Evolutionary conservation across 2,329 filamentous ascomycete species (phyloP), one percentile per base, ranked within the genome.

Genomic region (Juglanconis oblonga): DNA sequence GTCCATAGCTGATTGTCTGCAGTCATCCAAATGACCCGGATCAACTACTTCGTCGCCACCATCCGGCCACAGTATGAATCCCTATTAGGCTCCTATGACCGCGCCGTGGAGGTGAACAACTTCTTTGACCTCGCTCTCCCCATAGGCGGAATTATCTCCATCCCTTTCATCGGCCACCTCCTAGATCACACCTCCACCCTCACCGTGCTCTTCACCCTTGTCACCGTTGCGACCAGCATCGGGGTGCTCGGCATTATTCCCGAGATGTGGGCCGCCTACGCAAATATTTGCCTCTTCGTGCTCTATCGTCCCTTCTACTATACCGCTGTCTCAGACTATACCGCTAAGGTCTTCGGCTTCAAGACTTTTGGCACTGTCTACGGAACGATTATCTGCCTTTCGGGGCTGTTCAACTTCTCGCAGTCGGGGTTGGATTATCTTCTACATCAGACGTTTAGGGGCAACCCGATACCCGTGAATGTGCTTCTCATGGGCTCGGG

Each of bases 281-380:
- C 81, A 13, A 93, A 93, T 66, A 79, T 97, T 56, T 76, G 81
- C 50, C 81, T 97, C 9, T 96, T 97, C 69, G 90, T 95, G 10
- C 74, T 96, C 29, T 93, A 95, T 69, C 85, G 92, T 0, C 92
- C 93, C 0, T 87, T 97, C 35, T 97, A 96, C 75, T 97, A 97
- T 76, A 96, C 92, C 0, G 87, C 91, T 7, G 90, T 97, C 60
- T 94, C 89, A 61, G 92, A 97, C 76, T 96, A 96, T 73, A 85
- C 86, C 24, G 92, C 91, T 62, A 96, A 96, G 75, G 92, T 97
- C 40, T 97, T 97, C 71, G 92, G 92, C 14, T 96, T 96, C 76
- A 83, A 87, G 62, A 96, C 92, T 0, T 97, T 97, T 67, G 93
- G 92, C 50, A 96, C 91, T 59, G 92, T 97, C n/a, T 97, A 97